These are phyloP conservation scores for Didymella keratinophila DNA, from an alignment of 2,329 filamentous ascomycete species.

Conservation along the genomic window DNA sequence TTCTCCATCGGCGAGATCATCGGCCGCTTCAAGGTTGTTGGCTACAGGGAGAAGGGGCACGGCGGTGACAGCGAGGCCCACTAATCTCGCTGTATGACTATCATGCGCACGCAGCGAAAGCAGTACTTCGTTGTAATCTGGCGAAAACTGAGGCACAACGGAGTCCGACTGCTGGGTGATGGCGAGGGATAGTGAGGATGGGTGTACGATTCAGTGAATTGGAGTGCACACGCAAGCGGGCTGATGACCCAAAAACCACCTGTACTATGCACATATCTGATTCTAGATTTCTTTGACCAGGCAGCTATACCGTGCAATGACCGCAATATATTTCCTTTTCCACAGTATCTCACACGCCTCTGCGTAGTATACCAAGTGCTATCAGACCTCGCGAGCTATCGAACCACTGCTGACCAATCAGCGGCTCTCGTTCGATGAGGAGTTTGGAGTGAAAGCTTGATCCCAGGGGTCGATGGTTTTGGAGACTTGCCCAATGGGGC, in stretches of 20 bases:
- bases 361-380: background rate
- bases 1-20: conserved; percentile 98
- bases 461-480: background rate
- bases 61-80: conserved; percentile 28
- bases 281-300: background rate
- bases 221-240: conserved; percentile 3
- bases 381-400: background rate
- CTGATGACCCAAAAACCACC: background rate
- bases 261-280: conserved; percentile 3
- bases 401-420: conserved; percentile 4
- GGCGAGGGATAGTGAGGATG: background rate
- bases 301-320: background rate
- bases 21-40: conserved; percentile 91
- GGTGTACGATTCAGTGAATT: conserved; percentile 34
- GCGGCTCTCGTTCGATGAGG: background rate
- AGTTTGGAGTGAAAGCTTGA: conserved; percentile 2
- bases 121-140: conserved; percentile 1
- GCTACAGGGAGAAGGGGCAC: conserved; percentile 66
- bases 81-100: background rate
- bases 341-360: background rate
- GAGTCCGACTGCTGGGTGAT: too few relatives aligned
- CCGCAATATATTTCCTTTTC: background rate
- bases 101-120: background rate
- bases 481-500: background rate
- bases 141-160: background rate